phyloP scores from a whole-genome alignment of 345 rosid species.

The Camelina sativa region DNA sequence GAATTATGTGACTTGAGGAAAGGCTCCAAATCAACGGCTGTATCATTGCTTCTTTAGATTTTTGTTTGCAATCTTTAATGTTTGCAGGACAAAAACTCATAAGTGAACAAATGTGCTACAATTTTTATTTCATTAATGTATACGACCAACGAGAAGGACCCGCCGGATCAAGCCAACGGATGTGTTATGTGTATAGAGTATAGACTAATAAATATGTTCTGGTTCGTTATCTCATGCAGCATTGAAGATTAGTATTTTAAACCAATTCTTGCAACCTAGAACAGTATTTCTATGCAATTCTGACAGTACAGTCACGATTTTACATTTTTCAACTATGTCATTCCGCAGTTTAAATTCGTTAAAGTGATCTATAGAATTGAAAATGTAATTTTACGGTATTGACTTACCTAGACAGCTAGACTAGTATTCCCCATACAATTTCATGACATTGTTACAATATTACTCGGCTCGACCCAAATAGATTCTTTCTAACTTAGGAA shows the following conservation, averaged over 20 bases:
- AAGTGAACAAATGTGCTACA: conserved; percentile 27
- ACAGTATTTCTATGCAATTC: background rate
- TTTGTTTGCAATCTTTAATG: conserved; percentile 20
- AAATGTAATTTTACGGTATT: too few relatives aligned
- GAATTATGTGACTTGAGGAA: conserved; percentile 32
- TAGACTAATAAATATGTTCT: background rate
- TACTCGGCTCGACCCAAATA: too few relatives aligned
- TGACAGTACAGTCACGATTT: too few relatives aligned
- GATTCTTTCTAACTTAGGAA: too few relatives aligned
- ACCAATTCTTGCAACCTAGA: background rate
- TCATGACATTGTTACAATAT: too few relatives aligned
- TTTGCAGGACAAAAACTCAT: conserved; percentile 25
- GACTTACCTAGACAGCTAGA: too few relatives aligned
- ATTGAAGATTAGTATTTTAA: background rate
- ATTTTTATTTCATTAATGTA: background rate
- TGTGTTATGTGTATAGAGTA: background rate
- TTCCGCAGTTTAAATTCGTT: too few relatives aligned
- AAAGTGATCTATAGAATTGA: too few relatives aligned
- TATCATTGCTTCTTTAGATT: conserved; percentile 24
- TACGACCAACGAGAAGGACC: background rate
- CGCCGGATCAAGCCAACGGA: conserved; percentile 3
- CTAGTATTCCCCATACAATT: too few relatives aligned
- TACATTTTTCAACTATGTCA: too few relatives aligned
- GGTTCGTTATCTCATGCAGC: background rate
- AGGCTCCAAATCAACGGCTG: conserved; percentile 39